A percentile compares a stretch with the other conserved stretches of the same genome.
phyloP scores from a whole-genome alignment of 78 protist genomes.

The Tieghemostelium lacteum region DNA sequence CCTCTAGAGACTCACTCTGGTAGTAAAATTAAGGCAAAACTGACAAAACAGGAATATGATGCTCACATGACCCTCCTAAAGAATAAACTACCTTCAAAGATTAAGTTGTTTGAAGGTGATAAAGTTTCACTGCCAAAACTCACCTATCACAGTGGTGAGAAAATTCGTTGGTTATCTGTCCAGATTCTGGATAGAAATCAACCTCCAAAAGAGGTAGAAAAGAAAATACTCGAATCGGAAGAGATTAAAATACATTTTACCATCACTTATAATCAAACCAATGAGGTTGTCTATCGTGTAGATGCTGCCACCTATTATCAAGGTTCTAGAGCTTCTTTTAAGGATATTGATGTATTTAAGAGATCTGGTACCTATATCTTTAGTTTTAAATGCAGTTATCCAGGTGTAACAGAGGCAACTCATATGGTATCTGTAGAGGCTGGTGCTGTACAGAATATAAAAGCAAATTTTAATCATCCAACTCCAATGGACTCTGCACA shows the following conservation, averaged over 20 bases:
- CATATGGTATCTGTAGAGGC: background rate
- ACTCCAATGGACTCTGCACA: background rate
- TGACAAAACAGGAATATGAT: background rate
- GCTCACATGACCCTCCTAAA: background rate
- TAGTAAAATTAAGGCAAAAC: slow-evolving; percentile 2
- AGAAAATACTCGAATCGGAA: slow-evolving; percentile 26
- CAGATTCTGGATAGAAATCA: background rate
- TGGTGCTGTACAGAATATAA: slow-evolving; percentile 4
- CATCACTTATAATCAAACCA: background rate
- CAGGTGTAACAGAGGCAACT: slow-evolving; percentile 13
- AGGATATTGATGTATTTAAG: slow-evolving; percentile 3
- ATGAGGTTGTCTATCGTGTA: background rate
- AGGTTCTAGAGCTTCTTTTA: slow-evolving; percentile 23
- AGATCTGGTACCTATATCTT: slow-evolving; percentile 38
- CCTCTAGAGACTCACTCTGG: background rate
- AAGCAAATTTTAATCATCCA: background rate
- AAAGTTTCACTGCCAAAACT: slow-evolving; percentile 23
- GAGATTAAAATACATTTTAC: background rate
- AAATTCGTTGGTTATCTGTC: slow-evolving; percentile 36
- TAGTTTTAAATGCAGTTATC: slow-evolving; percentile 39
- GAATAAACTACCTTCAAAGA: slow-evolving; percentile 11
- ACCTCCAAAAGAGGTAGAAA: slow-evolving; percentile 66
- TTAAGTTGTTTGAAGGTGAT: slow-evolving; percentile 72
- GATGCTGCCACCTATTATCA: slow-evolving; percentile 14
- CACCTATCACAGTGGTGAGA: slow-evolving; percentile 23